Conservation (phyloP, 2,329 filamentous ascomycete genomes). For the Penicillium occitanis region DNA sequence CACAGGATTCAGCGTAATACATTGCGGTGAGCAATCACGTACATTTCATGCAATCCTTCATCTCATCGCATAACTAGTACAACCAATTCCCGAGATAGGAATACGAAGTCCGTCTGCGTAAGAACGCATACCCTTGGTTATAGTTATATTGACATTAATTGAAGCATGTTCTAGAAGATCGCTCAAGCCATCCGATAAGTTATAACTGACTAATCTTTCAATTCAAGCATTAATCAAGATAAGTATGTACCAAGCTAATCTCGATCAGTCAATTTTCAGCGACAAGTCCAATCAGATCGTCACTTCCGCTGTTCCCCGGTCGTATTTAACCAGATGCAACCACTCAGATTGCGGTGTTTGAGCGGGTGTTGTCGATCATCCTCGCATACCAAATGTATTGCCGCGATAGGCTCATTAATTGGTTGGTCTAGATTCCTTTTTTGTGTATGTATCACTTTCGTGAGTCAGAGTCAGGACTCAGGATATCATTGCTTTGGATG, state of each 20-base stretch:
- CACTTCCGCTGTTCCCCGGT: conserved; percentile 4
- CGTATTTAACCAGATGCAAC: neutral
- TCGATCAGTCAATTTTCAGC: conserved; percentile 1
- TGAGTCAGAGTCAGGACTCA: neutral
- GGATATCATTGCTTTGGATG: neutral
- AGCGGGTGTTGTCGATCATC: conserved; percentile 1
- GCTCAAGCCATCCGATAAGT: neutral
- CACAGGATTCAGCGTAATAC: neutral
- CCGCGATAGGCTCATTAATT: neutral
- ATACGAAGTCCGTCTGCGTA: neutral
- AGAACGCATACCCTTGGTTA: neutral
- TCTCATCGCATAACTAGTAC: neutral
- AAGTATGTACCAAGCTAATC: neutral
- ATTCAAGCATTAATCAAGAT: neutral
- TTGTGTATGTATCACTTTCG: neutral
- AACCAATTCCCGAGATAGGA: neutral
- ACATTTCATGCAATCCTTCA: neutral
- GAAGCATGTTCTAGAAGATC: neutral
- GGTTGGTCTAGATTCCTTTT: neutral
- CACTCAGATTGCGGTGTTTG: neutral
- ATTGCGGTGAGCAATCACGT: neutral
- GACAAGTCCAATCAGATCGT: neutral
- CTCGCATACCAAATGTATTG: neutral
- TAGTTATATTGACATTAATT: neutral
- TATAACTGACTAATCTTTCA: neutral